Evolutionary conservation across 352 stramenopile genomes (phyloP).

Genomic region (Phytophthora rubi): DNA sequence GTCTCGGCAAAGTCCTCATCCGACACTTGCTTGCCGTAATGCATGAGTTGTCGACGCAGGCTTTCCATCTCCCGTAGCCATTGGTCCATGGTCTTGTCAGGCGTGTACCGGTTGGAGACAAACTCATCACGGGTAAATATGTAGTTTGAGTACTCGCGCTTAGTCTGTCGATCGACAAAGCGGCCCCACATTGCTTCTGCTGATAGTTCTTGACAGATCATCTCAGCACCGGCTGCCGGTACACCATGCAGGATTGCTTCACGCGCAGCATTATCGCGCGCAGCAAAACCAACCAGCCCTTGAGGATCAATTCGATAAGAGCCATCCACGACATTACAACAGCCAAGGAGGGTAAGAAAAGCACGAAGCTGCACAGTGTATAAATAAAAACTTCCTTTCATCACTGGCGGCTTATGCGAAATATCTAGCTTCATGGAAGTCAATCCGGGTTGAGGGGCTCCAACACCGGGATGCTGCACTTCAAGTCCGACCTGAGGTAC

Average conservation of each 20-base stretch:
- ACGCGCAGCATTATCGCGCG: conserved; percentile 5
- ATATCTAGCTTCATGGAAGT: neutral
- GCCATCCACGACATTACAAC: conserved; percentile 21
- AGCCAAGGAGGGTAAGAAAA: conserved; percentile 10
- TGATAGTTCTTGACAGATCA: conserved; percentile 18
- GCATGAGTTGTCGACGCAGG: conserved; percentile 2
- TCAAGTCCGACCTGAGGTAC: neutral
- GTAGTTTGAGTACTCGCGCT: conserved; percentile 22
- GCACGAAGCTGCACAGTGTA: neutral
- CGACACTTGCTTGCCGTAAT: conserved; percentile 11
- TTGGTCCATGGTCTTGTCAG: conserved; percentile 11
- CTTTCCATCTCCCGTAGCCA: conserved; percentile 19
- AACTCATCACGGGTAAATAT: conserved; percentile 13
- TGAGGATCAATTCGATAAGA: neutral
- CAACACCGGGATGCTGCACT: neutral
- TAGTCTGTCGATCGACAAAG: conserved; percentile 18
- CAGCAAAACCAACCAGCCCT: neutral
- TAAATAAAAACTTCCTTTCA: neutral
- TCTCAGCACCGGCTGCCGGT: conserved; percentile 3
- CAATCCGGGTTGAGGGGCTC: neutral
- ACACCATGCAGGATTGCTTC: conserved; percentile 12
- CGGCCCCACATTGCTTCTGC: conserved; percentile 10
- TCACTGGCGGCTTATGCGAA: neutral
- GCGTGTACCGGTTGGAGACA: conserved; percentile 13
- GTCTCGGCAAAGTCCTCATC: conserved; percentile 21